Evolutionary conservation across 1,139 yeast species (phyloP).

Genomic region (Hanseniaspora gamundiae): DNA sequence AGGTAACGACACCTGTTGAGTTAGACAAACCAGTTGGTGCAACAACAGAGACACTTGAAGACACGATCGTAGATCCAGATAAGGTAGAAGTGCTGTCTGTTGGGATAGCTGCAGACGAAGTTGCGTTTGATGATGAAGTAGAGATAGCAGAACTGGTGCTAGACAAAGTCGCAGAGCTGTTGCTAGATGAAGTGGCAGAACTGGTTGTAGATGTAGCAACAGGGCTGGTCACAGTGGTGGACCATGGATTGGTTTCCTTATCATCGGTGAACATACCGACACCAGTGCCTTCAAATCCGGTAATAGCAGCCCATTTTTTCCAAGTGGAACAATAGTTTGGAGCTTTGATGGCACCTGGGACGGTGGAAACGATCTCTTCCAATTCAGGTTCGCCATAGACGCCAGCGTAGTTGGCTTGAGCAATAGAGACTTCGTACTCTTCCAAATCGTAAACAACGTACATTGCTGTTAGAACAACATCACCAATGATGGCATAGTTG

Average conservation of each 20-base stretch:
- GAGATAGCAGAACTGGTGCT: not conserved
- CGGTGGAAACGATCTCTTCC: constrained; percentile 30
- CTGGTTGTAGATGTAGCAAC: too few relatives aligned
- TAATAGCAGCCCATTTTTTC: constrained; percentile 15
- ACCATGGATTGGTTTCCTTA: constrained; percentile 8
- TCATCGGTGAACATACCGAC: constrained; percentile 7
- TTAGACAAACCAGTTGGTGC: too few relatives aligned
- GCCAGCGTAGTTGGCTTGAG: constrained; percentile 35
- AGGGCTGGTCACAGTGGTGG: constrained; percentile 35
- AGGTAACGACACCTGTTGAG: too few relatives aligned
- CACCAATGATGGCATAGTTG: constrained; percentile 43
- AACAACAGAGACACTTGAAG: too few relatives aligned
- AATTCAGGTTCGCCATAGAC: constrained; percentile 30
- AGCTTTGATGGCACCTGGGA: constrained; percentile 37
- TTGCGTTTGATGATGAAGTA: not conserved
- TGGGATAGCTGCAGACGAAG: too few relatives aligned
- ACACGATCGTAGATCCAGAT: too few relatives aligned
- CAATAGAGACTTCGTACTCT: constrained; percentile 50
- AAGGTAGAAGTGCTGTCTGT: too few relatives aligned
- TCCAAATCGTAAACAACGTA: constrained; percentile 74
- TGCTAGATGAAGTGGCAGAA: not conserved
- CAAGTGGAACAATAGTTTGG: constrained; percentile 30
- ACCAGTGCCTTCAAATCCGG: constrained; percentile 8
- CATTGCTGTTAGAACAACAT: constrained; percentile 58
- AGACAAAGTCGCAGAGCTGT: not conserved